These are phyloP conservation scores for Fusarium sp. DNA, from an alignment of 2,329 filamentous ascomycete genomes.

Conservation along the genomic window DNA sequence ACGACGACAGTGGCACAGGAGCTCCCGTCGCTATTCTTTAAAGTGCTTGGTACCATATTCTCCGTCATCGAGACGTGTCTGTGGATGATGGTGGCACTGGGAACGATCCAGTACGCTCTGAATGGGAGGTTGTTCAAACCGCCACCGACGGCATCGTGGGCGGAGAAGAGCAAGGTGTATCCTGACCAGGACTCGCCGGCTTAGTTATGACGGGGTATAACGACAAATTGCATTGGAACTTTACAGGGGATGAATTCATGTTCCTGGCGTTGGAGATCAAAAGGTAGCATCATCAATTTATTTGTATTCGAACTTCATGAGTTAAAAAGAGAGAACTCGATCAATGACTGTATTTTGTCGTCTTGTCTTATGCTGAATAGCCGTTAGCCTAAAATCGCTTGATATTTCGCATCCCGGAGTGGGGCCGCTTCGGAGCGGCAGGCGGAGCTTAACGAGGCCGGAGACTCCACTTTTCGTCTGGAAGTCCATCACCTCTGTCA, in stretches of 20 bases:
- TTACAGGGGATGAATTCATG: neutral
- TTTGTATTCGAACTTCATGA: no score
- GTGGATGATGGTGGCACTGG: slow-evolving; percentile 37
- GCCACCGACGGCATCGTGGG: slow-evolving; percentile 8
- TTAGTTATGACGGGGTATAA: neutral
- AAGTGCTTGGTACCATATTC: slow-evolving; percentile 47
- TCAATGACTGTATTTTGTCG: no score
- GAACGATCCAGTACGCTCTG: slow-evolving; percentile 22
- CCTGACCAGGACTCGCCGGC: slow-evolving; percentile 4
- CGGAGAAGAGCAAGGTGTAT: neutral
- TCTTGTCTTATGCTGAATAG: no score
- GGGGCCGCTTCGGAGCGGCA: slow-evolving; percentile 24
- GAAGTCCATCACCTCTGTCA: no score
- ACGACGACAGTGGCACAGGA: slow-evolving; percentile 52
- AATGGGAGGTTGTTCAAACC: slow-evolving; percentile 30
- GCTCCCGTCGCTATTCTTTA: slow-evolving; percentile 52
- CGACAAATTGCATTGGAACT: neutral
- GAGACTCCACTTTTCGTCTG: slow-evolving; percentile 5
- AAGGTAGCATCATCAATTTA: no score
- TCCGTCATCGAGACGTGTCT: slow-evolving; percentile 36
- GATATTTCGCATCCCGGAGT: slow-evolving; percentile 1
- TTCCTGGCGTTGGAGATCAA: neutral
- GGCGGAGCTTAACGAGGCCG: slow-evolving; percentile 5
- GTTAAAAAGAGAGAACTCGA: no score
- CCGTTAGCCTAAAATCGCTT: no score